Evolutionary conservation across 2,329 filamentous ascomycete species (phyloP), one percentile per base, ranked within the genome.

Genomic region (Gaeumannomyces tritici): DNA sequence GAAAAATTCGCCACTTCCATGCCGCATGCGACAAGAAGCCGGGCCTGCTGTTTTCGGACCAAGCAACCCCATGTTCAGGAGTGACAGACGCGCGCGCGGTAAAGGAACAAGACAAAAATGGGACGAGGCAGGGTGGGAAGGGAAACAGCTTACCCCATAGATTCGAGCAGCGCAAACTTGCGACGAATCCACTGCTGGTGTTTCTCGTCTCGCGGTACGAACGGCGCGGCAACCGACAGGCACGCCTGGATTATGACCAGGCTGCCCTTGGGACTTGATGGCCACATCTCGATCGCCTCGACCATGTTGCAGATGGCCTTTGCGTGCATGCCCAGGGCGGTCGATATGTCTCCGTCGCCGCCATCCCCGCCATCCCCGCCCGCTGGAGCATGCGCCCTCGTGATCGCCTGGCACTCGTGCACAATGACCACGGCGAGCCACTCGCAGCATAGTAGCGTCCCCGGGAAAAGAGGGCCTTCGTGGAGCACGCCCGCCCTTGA

Each of bases 361-460:
- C 57, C 26, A 26, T 54, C 27, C 77, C 77, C 2, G 80, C 74
- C 57, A 11, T 11, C 31, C 31, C 74, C 57, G 31, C 31, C 31
- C 31, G 31, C 8, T 75, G 55, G 26, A 24, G 24, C 82, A 54
- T 80, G 79, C 60, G 84, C 74, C 2, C 82, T 79, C 60, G 83
- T 77, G 4, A 85, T 82, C 1, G 87, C 83, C 68, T 95, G 90
- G 67, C 89, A 87, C 66, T 86, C 85, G 74, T 91, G 91, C 88
- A 96, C 91, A 63, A 95, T 80, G 59, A 88, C 82, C 28, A 93
- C 85, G 9, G 88, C 88, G 71, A 90, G 86, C 79, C 91, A 90
- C 70, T 96, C 91, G 64, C 91, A 83, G 63, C 82, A 80, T 21
- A 91, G 78, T 59, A 89, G 83, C 65, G 96, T 97, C 58, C 89